Evolutionary conservation across 345 rosid species (phyloP).

Genomic region (Eutrema yunnanense): DNA sequence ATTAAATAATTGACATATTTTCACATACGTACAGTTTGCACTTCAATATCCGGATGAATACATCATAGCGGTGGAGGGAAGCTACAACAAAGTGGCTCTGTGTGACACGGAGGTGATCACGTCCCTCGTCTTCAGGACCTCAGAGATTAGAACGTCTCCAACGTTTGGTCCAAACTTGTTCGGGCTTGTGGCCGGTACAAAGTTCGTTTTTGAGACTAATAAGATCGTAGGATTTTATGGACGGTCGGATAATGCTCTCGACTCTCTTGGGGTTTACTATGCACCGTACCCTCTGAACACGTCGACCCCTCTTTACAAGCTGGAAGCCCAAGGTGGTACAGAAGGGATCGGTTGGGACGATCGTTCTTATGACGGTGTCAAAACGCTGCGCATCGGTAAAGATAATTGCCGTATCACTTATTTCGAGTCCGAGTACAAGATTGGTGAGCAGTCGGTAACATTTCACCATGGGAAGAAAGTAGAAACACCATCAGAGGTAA

Average conservation of each 20-base stretch:
- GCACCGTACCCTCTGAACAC: background rate
- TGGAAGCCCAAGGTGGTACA: slow-evolving; percentile 11
- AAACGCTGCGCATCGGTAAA: background rate
- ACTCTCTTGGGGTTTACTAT: slow-evolving; percentile 11
- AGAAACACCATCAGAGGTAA: slow-evolving; percentile 10
- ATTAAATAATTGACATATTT: background rate
- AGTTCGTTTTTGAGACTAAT: background rate
- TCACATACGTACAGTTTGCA: background rate
- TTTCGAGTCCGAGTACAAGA: slow-evolving; percentile 17
- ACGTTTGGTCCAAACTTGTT: slow-evolving; percentile 10
- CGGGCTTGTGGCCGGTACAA: background rate
- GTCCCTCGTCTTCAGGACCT: background rate
- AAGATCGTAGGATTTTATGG: slow-evolving; percentile 17
- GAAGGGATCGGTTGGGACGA: slow-evolving; percentile 13
- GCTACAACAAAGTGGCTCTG: background rate
- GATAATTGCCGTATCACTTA: slow-evolving; percentile 18
- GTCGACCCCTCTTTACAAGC: background rate
- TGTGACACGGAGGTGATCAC: slow-evolving; percentile 1
- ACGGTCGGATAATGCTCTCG: background rate
- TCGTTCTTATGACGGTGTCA: background rate
- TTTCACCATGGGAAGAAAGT: slow-evolving; percentile 13
- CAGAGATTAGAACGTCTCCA: slow-evolving; percentile 1
- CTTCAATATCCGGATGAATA: background rate
- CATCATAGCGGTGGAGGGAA: slow-evolving; percentile 11
- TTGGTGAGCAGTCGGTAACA: background rate